A percentile compares a stretch with the other conserved stretches of the same genome.
Evolutionary conservation across 805 yeast species (phyloP).

Genomic region (Wickerhamiella alocasiicola): DNA sequence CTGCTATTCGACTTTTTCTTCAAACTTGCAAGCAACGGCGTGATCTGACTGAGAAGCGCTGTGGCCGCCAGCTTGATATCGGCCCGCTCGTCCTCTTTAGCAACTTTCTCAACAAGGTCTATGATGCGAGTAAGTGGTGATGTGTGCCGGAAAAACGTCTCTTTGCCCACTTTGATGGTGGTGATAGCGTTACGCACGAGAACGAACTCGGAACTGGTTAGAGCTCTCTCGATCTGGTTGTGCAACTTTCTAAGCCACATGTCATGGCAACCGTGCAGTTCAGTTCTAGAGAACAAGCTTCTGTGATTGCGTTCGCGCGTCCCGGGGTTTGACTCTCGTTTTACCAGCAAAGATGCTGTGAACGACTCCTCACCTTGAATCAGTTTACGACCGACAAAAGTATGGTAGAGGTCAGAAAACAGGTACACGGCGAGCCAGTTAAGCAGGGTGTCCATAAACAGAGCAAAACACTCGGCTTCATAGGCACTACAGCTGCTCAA

Average conservation of each 20-base stretch:
- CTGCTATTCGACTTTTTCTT: background rate
- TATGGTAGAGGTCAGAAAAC: constrained; percentile 3
- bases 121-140: constrained; percentile 43
- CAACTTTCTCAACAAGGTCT: constrained; percentile 36
- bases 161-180: constrained; percentile 44
- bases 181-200: constrained; percentile 70
- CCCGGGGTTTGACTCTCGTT: constrained; percentile 1
- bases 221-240: constrained; percentile 34
- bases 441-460: constrained; percentile 36
- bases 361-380: constrained; percentile 15
- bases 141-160: constrained; percentile 26
- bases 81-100: constrained; percentile 49
- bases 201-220: constrained; percentile 46
- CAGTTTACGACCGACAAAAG: constrained; percentile 19
- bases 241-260: constrained; percentile 22
- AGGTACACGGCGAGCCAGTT: background rate
- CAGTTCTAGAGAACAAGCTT: constrained; percentile 22
- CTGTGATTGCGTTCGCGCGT: constrained; percentile 14
- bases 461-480: constrained; percentile 74
- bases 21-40: too few species aligned
- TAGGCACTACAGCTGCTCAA: constrained; percentile 56
- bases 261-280: constrained; percentile 20
- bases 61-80: constrained; percentile 68
- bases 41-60: constrained; percentile 21
- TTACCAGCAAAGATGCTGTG: constrained; percentile 11